Percentiles rank a stretch among this genome's conserved stretches.
Evolutionary conservation across 768 basidiomycete species (phyloP).

Genomic region (Crassisporium funariophilum): DNA sequence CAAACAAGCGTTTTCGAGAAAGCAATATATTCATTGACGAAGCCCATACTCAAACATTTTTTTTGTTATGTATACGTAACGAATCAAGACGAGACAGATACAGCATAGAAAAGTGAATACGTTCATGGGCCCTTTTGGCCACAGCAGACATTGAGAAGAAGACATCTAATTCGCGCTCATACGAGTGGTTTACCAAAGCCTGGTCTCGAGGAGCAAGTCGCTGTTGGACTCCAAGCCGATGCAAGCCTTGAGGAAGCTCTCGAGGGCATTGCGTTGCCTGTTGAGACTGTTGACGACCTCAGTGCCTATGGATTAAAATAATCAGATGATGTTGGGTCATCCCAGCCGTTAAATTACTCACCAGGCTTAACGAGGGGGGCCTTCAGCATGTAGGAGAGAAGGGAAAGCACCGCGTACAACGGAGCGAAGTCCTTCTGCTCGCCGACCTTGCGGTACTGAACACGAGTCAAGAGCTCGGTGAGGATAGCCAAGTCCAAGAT

Average conservation of each 20-base stretch:
- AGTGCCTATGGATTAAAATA: conserved; percentile 46
- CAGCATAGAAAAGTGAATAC: not conserved
- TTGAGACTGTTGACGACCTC: conserved; percentile 95
- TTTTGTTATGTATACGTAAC: too few relatives aligned
- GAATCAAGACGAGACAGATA: too few relatives aligned
- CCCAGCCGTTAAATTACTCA: too few relatives aligned
- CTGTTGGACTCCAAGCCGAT: conserved; percentile 81
- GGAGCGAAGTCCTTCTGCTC: conserved; percentile 69
- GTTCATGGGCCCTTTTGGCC: not conserved
- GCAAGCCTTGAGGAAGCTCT: conserved; percentile 93
- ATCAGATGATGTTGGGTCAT: too few relatives aligned
- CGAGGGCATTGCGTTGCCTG: conserved; percentile 93
- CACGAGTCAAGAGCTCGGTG: conserved; percentile 90
- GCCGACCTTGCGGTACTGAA: conserved; percentile 75
- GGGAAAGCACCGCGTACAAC: conserved; percentile 88
- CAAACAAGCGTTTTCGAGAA: too few relatives aligned
- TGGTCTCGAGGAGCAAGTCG: conserved; percentile 84
- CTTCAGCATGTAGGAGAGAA: conserved; percentile 97
- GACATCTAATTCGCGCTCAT: not conserved
- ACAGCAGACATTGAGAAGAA: not conserved
- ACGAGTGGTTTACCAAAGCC: conserved; percentile 71
- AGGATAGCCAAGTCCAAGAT: conserved; percentile 94
- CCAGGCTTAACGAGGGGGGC: conserved; percentile 96
- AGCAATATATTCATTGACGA: too few relatives aligned
- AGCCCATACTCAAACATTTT: too few relatives aligned